phyloP scores from a whole-genome alignment of 345 rosid species.

The Populus alba region DNA sequence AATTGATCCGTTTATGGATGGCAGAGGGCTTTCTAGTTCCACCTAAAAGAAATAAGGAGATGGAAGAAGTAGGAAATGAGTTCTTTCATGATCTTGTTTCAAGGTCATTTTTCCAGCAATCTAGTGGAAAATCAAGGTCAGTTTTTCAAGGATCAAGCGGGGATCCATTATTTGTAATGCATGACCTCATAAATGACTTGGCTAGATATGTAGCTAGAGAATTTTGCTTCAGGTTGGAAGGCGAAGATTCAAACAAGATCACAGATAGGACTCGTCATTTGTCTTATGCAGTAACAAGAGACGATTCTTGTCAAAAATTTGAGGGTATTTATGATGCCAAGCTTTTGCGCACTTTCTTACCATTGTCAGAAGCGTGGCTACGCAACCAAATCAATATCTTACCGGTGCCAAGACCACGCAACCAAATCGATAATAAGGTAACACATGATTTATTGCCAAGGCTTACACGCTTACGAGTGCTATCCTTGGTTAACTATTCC shows the following conservation, averaged over 20 bases:
- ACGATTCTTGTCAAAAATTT: slow-evolving; percentile 19
- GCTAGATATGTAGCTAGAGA: slow-evolving; percentile 30
- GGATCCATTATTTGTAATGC: slow-evolving; percentile 25
- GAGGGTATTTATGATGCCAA: slow-evolving; percentile 29
- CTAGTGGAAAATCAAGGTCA: not conserved
- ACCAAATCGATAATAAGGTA: not conserved
- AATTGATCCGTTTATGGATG: not conserved
- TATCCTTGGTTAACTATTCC: slow-evolving; percentile 30
- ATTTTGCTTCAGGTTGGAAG: slow-evolving; percentile 27
- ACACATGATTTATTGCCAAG: slow-evolving; percentile 20
- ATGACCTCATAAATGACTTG: slow-evolving; percentile 36
- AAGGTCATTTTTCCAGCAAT: not conserved
- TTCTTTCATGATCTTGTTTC: not conserved
- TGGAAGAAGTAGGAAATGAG: slow-evolving; percentile 1
- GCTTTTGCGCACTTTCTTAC: slow-evolving; percentile 37
- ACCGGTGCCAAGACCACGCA: not conserved
- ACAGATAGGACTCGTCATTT: slow-evolving; percentile 31
- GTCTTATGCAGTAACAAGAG: slow-evolving; percentile 16
- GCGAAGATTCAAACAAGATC: slow-evolving; percentile 8
- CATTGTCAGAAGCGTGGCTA: slow-evolving; percentile 15
- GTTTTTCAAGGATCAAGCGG: not conserved
- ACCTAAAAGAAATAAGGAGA: not conserved
- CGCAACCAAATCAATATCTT: not conserved
- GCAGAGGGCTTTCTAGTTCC: not conserved
- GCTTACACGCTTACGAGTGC: slow-evolving; percentile 34